These are phyloP conservation scores for Pezicula neosporulosa DNA, from an alignment of 2,329 filamentous ascomycete species.

Conservation along the genomic window DNA sequence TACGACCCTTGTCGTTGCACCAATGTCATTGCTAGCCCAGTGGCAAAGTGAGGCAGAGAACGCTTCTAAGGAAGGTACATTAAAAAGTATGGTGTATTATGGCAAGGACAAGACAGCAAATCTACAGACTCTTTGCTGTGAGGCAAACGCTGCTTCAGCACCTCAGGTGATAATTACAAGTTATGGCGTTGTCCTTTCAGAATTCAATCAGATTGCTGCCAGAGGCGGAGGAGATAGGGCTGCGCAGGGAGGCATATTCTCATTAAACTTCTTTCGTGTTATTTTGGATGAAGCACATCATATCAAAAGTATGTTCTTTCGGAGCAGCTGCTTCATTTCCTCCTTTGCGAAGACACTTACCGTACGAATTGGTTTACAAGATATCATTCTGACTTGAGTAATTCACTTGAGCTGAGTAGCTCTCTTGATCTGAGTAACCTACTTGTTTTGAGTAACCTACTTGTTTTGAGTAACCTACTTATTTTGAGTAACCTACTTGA, in stretches of 20 bases:
- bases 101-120: constrained; percentile 80
- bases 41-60: constrained; percentile 96
- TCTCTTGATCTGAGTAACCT: too few species aligned
- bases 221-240: constrained; percentile 64
- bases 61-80: constrained; percentile 77
- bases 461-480: too few species aligned
- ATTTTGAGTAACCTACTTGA: too few species aligned
- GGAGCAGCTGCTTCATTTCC: too few species aligned
- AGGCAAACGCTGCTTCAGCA: constrained; percentile 68
- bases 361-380: too few species aligned
- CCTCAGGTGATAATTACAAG: constrained; percentile 93
- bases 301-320: constrained; percentile 61
- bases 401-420: too few species aligned
- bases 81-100: constrained; percentile 89
- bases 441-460: too few species aligned
- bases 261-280: constrained; percentile 88
- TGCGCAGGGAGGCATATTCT: constrained; percentile 75
- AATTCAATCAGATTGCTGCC: constrained; percentile 74
- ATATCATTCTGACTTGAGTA: too few species aligned
- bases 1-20: constrained; percentile 92
- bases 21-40: constrained; percentile 93
- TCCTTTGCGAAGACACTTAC: too few species aligned
- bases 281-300: constrained; percentile 94
- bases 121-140: constrained; percentile 74
- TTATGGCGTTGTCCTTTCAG: constrained; percentile 87